These are phyloP conservation scores for Flaveria robusta DNA, from an alignment of 129 eudicot species.

Conservation along the genomic window DNA sequence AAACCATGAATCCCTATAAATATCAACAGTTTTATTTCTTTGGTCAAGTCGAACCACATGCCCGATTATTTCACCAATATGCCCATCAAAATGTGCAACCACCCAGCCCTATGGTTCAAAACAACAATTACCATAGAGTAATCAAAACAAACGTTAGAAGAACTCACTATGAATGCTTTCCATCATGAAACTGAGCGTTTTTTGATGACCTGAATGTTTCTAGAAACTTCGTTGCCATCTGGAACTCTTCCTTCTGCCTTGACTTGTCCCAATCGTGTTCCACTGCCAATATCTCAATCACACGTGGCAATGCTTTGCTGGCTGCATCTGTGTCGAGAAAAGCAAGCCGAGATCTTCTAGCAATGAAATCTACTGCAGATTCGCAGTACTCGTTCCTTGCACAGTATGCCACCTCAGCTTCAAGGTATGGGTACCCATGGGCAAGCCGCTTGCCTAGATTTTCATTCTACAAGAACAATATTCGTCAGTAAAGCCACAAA, in stretches of 20 bases:
- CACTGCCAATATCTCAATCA: conserved; percentile 68
- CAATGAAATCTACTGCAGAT: conserved; percentile 86
- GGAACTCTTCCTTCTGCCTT: conserved; percentile 64
- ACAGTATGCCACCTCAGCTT: conserved; percentile 96
- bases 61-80: no score
- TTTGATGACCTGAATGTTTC: conserved; percentile 82
- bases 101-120: no score
- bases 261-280: conserved; percentile 87
- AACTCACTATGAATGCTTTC: conserved; percentile 72
- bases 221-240: conserved; percentile 62
- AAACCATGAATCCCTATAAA: no score
- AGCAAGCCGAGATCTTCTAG: conserved; percentile 94
- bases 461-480: conserved; percentile 53
- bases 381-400: conserved; percentile 88
- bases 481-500: no score
- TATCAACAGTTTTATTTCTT: no score
- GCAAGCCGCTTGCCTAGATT: conserved; percentile 91
- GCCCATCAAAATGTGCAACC: no score
- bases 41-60: no score
- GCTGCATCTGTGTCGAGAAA: conserved; percentile 97
- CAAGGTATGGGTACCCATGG: conserved; percentile 89
- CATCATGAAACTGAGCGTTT: conserved; percentile 89
- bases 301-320: conserved; percentile 73
- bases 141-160: background rate
- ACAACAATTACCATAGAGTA: no score